phyloP scores from a whole-genome alignment of 208 protist genomes.

The Strigomonas culicis region DNA sequence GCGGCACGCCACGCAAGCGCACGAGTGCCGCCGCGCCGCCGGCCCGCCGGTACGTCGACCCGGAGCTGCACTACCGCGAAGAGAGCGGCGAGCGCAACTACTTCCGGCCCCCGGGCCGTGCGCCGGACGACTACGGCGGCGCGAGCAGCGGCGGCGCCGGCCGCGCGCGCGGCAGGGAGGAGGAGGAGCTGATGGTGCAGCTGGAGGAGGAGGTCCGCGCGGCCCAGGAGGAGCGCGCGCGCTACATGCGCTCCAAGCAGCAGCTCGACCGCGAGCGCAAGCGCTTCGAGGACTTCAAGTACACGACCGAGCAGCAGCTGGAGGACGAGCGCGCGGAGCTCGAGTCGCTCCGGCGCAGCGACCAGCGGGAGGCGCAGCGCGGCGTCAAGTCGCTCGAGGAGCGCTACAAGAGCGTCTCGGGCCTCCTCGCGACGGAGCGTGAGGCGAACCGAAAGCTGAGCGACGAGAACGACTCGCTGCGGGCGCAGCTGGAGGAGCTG shows the following conservation, averaged over 20 bases:
- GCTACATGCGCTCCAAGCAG: slow-evolving; percentile 47
- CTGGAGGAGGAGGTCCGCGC: slow-evolving; percentile 72
- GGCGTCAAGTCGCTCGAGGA: slow-evolving; percentile 71
- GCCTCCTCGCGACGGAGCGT: slow-evolving; percentile 66
- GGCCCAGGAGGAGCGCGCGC: slow-evolving; percentile 71
- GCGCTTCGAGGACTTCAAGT: slow-evolving; percentile 69
- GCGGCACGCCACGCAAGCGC: background rate
- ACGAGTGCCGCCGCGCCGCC: slow-evolving; percentile 16
- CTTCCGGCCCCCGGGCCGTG: slow-evolving; percentile 29
- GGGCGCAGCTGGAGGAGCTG: slow-evolving; percentile 70
- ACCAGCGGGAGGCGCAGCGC: slow-evolving; percentile 51
- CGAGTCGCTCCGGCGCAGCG: slow-evolving; percentile 32
- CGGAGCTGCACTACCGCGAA: slow-evolving; percentile 22
- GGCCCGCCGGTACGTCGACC: slow-evolving; percentile 18
- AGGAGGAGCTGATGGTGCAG: slow-evolving; percentile 65
- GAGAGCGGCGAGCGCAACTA: slow-evolving; percentile 48
- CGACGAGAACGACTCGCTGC: slow-evolving; percentile 79
- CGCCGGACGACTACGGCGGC: background rate
- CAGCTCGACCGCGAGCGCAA: slow-evolving; percentile 78
- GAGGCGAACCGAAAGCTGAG: slow-evolving; percentile 58
- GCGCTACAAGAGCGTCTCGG: slow-evolving; percentile 60
- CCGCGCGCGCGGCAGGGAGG: slow-evolving; percentile 42
- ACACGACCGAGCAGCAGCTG: slow-evolving; percentile 51
- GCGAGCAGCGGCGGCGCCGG: background rate
- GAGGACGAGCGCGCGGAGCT: slow-evolving; percentile 60